Evolutionary conservation across 2,329 filamentous ascomycete genomes (phyloP).

Genomic region (Aspergillus fructus): DNA sequence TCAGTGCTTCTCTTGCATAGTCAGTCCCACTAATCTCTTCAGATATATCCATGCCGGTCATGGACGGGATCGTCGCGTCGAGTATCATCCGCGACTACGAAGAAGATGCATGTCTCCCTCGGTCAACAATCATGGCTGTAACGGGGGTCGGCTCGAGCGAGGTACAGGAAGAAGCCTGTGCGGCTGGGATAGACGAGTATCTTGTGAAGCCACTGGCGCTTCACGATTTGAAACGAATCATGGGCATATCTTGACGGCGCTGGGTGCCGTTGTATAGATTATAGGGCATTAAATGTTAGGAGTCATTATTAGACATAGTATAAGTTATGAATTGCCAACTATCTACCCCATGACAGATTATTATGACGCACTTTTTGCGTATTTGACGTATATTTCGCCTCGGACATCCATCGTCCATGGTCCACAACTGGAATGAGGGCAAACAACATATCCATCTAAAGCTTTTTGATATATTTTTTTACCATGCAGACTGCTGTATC

Average conservation of each 20-base stretch:
- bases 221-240: slow-evolving; percentile 30
- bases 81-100: slow-evolving; percentile 40
- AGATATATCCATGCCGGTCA: slow-evolving; percentile 47
- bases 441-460: no score
- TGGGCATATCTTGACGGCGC: slow-evolving; percentile 22
- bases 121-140: slow-evolving; percentile 31
- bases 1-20: background rate
- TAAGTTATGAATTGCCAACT: no score
- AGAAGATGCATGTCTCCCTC: slow-evolving; percentile 22
- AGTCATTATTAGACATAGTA: no score
- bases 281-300: no score
- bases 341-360: no score
- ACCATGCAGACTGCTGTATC: no score
- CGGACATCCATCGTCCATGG: no score
- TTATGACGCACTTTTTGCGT: no score
- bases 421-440: no score
- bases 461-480: no score
- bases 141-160: slow-evolving; percentile 32
- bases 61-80: slow-evolving; percentile 46
- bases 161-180: slow-evolving; percentile 32
- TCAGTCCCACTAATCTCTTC: slow-evolving; percentile 6
- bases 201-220: slow-evolving; percentile 34
- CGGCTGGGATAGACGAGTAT: slow-evolving; percentile 32
- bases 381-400: no score
- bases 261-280: no score